Base-by-base conservation (phyloP, 2,329 filamentous ascomycete genomes). In the Pseudogymnoascus sp. region DNA sequence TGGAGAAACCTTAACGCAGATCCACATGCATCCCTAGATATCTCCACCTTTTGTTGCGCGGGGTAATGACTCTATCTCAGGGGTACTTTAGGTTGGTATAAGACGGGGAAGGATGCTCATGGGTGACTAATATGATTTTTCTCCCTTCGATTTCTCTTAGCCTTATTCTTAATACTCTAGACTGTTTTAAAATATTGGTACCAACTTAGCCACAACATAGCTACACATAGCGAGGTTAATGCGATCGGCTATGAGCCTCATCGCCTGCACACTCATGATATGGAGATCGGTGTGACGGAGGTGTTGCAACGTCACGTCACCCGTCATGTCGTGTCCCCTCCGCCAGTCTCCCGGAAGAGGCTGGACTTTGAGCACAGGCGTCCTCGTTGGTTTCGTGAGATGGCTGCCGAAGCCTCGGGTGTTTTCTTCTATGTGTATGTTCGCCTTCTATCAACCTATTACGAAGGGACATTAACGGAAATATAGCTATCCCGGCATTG, bases 351-450 rank as follows among this genome's bases (percentile, higher is more conserved):
- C 3, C 78, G 84, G 68, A 75, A 79, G 14, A 82, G 78, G 66
- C 78, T 85, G 60, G 75, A 82, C 68, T 84, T 84, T 65, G 83
- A 86, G 70, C 77, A 80, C 65, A 64, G 72, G 2, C 75, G 83
- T 59, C 83, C 83, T 9, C 74, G 80, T 63, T 81, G 80, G 77
- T 72, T 85, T 38, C 74, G 83, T 61, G 81, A 85, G 68, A 81
- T 80, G 74, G 74, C 80, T 65, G 83, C 80, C 3, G 83, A 86
- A 69, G 81, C 81, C 3, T 80, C 80, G 0, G 82, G 83, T 2
- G 81, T 84, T 3, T 84, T 84, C 75, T 81, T 83, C 69, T 84
- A 82, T 68, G 80, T 80, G 72, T 77, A 63, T 61, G 70, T 68
- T 7, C 18, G 18, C n/a, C 25, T 34, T 5, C 21, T 25, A 3